These are phyloP conservation scores for Phytophthora pisi DNA, from an alignment of 352 stramenopile genomes.

Conservation along the genomic window DNA sequence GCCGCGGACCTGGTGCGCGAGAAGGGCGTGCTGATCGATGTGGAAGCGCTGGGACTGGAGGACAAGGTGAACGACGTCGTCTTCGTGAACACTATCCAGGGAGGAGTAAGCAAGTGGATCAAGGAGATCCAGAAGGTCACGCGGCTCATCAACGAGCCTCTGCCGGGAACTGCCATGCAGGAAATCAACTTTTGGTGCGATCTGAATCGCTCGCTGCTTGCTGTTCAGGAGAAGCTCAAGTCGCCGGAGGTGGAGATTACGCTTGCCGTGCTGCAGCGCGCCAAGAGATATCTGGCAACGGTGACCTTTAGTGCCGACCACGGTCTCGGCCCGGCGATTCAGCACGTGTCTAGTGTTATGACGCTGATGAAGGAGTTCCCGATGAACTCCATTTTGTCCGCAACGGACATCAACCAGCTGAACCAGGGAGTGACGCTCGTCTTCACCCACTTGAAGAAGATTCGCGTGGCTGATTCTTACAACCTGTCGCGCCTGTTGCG, in stretches of 20 bases:
- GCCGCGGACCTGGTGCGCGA: slow-evolving; percentile 77
- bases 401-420: slow-evolving; percentile 86
- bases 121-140: slow-evolving; percentile 96
- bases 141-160: slow-evolving; percentile 82
- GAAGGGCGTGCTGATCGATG: slow-evolving; percentile 78
- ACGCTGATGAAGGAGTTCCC: slow-evolving; percentile 94
- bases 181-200: slow-evolving; percentile 97
- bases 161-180: slow-evolving; percentile 89
- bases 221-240: slow-evolving; percentile 84
- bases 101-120: slow-evolving; percentile 94
- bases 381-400: slow-evolving; percentile 91
- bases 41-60: slow-evolving; percentile 80
- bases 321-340: slow-evolving; percentile 81
- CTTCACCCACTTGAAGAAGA: slow-evolving; percentile 92
- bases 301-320: slow-evolving; percentile 93
- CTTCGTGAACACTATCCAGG: slow-evolving; percentile 89
- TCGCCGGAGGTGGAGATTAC: slow-evolving; percentile 93
- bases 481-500: slow-evolving; percentile 80
- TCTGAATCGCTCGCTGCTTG: slow-evolving; percentile 87
- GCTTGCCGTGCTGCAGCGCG: slow-evolving; percentile 90
- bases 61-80: slow-evolving; percentile 84
- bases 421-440: slow-evolving; percentile 80
- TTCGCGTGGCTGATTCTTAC: slow-evolving; percentile 90
- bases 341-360: slow-evolving; percentile 91
- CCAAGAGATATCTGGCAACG: slow-evolving; percentile 90